These are phyloP conservation scores for Dactylellina haptotyla DNA, from an alignment of 2,329 filamentous ascomycete genomes.

Conservation along the genomic window DNA sequence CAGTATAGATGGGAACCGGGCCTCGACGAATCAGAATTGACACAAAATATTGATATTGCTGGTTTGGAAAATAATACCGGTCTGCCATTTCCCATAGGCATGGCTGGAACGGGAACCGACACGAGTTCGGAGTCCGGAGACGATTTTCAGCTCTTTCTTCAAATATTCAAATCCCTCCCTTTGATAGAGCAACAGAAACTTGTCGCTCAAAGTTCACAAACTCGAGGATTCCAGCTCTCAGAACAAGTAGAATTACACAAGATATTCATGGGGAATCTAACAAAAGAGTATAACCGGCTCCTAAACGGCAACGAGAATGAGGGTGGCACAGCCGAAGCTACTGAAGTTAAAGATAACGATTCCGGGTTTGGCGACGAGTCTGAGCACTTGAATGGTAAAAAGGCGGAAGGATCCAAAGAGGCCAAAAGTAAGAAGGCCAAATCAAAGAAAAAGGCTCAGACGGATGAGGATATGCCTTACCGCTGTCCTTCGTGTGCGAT, in stretches of 20 bases:
- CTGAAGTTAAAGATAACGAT: neutral
- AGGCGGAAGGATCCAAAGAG: neutral
- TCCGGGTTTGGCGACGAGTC: neutral
- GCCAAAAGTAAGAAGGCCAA: neutral
- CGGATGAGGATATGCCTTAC: conserved; percentile 15
- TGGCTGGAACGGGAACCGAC: too few relatives aligned
- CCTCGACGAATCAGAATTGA: neutral
- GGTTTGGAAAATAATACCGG: too few relatives aligned
- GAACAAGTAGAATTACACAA: conserved; percentile 11
- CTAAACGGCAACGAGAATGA: neutral
- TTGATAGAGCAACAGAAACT: conserved; percentile 17
- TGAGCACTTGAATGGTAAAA: neutral
- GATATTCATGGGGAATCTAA: conserved; percentile 20
- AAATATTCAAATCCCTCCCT: conserved; percentile 17
- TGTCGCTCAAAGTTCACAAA: neutral
- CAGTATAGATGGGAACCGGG: conserved; percentile 3
- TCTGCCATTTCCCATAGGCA: too few relatives aligned
- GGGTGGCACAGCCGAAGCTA: neutral
- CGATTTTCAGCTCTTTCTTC: neutral
- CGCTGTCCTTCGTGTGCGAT: conserved; percentile 17
- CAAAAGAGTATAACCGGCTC: conserved; percentile 2
- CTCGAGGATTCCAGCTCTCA: neutral
- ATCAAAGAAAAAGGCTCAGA: neutral
- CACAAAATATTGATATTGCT: too few relatives aligned
- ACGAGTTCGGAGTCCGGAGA: conserved; percentile 7